These are phyloP conservation scores for Pichia sp. DNA, from an alignment of 1,139 yeast genomes.

Conservation along the genomic window DNA sequence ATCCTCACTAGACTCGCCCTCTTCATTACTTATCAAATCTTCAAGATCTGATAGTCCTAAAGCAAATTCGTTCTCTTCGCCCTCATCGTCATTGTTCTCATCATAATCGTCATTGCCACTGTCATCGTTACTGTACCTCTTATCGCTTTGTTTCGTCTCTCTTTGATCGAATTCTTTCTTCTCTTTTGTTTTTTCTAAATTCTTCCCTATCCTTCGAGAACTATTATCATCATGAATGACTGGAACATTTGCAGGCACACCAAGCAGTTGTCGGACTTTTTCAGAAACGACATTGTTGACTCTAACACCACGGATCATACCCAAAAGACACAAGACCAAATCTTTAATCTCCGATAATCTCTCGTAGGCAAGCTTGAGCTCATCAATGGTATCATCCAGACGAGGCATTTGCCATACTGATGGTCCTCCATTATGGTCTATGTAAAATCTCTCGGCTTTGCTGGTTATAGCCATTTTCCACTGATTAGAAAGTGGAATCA, in stretches of 20 bases:
- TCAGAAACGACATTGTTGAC: slow-evolving; percentile 12
- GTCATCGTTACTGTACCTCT: background rate
- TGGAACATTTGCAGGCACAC: background rate
- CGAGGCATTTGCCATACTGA: slow-evolving; percentile 30
- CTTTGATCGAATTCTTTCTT: background rate
- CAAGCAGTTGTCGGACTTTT: background rate
- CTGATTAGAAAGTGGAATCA: slow-evolving; percentile 17
- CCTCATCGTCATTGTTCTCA: background rate
- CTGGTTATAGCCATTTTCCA: slow-evolving; percentile 45
- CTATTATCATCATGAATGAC: too few relatives aligned
- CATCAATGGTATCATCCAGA: slow-evolving; percentile 29
- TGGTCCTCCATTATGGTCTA: slow-evolving; percentile 28
- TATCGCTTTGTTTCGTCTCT: slow-evolving; percentile 2
- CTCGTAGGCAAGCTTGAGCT: slow-evolving; percentile 22
- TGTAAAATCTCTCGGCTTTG: slow-evolving; percentile 45
- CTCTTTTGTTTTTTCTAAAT: background rate
- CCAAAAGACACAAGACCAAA: slow-evolving; percentile 38
- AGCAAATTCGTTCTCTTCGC: slow-evolving; percentile 13
- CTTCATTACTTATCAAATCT: slow-evolving; percentile 4
- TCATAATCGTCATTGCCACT: slow-evolving; percentile 13
- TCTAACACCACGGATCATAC: slow-evolving; percentile 44
- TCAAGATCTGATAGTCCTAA: slow-evolving; percentile 19
- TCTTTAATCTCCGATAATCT: slow-evolving; percentile 31
- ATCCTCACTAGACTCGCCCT: background rate
- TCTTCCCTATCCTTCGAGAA: background rate